Percentiles rank a stretch among this genome's conserved stretches.
Evolutionary conservation across 495 filamentous ascomycete species (phyloP).

Genomic region (Parmelia sp.): DNA sequence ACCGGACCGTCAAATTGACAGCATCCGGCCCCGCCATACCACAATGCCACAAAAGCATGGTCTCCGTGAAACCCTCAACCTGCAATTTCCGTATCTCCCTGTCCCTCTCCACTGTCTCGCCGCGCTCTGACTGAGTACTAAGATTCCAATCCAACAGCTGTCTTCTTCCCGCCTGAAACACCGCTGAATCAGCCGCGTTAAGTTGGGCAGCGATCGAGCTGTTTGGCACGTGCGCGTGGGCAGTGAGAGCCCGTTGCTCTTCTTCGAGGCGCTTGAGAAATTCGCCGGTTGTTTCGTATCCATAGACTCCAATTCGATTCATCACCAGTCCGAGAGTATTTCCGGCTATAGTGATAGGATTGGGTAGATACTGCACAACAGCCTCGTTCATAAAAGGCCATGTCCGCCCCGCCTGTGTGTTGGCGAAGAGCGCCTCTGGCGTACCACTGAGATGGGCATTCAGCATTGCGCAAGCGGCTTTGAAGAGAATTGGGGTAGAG

Average conservation of each 20-base stretch:
- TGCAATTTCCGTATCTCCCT: conserved; percentile 2
- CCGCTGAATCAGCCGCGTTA: background rate
- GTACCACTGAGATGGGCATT: conserved; percentile 16
- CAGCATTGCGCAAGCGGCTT: conserved; percentile 25
- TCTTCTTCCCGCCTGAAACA: background rate
- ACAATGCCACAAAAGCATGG: conserved; percentile 9
- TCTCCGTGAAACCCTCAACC: conserved; percentile 1
- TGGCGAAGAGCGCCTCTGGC: conserved; percentile 27
- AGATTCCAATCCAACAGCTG: conserved; percentile 14
- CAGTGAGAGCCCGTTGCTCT: conserved; percentile 4
- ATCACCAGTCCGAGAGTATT: conserved; percentile 24
- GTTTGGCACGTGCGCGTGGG: conserved; percentile 7
- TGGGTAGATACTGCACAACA: conserved; percentile 22
- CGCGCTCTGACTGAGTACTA: no score
- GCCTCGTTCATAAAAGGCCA: conserved; percentile 29
- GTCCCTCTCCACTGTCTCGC: background rate
- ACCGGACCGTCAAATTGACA: background rate
- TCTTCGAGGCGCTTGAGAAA: background rate
- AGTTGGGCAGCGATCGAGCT: background rate
- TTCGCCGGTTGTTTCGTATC: background rate
- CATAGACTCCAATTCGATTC: conserved; percentile 21
- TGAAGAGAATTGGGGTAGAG: conserved; percentile 22
- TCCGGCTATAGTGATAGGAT: conserved; percentile 26
- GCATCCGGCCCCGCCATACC: background rate
- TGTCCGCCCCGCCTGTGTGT: conserved; percentile 19